A percentile compares a stretch with the other conserved stretches of the same genome.
phyloP scores from a whole-genome alignment of 2,329 filamentous ascomycete genomes.

The Clarireedia homoeocarpa region DNA sequence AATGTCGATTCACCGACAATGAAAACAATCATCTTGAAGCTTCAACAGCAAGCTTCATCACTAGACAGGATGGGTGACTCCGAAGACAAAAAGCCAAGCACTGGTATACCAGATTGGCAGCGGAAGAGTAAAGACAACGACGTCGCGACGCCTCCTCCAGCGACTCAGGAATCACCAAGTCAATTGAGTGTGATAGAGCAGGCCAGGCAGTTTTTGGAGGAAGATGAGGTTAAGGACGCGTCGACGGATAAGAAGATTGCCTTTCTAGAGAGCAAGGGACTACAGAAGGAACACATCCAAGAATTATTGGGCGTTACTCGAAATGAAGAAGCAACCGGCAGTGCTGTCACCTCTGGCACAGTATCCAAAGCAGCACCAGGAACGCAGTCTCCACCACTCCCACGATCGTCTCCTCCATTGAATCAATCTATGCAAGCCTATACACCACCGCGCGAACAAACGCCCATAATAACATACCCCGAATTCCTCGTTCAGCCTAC shows the following conservation, averaged over 20 bases:
- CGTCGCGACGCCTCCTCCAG: neutral
- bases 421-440: neutral
- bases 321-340: constrained; percentile 23
- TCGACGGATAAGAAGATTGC: constrained; percentile 63
- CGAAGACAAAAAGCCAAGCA: constrained; percentile 15
- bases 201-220: constrained; percentile 67
- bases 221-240: constrained; percentile 62
- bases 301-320: constrained; percentile 44
- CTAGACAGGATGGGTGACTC: constrained; percentile 24
- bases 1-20: constrained; percentile 4
- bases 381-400: neutral
- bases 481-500: constrained; percentile 56
- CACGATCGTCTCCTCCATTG: neutral
- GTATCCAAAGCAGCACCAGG: neutral
- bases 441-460: constrained; percentile 27
- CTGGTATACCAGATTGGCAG: constrained; percentile 24
- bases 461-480: constrained; percentile 60
- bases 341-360: neutral
- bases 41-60: neutral
- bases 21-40: neutral
- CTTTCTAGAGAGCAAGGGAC: constrained; percentile 72
- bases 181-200: constrained; percentile 46
- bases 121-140: constrained; percentile 2
- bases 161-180: constrained; percentile 9
- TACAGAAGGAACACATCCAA: constrained; percentile 60